Percentiles rank a stretch among this genome's conserved stretches.
phyloP scores from a whole-genome alignment of 305 asterid genomes.

The Fraxinus sp. region DNA sequence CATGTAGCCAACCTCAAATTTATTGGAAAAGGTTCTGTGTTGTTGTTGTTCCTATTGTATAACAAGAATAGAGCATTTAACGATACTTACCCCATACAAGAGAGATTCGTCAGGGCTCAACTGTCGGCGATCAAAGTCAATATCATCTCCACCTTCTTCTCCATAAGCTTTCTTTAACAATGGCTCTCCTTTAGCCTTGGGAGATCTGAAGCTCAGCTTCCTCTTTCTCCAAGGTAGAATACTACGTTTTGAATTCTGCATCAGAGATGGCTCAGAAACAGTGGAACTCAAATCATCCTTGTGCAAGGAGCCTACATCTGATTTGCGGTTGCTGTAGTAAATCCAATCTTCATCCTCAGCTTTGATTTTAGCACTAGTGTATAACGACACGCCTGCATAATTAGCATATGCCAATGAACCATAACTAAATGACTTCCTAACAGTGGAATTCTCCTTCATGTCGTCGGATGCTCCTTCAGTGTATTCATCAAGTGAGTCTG shows the following conservation, averaged over 20 bases:
- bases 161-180: slow-evolving; percentile 81
- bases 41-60: neutral
- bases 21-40: neutral
- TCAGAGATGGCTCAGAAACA: slow-evolving; percentile 41
- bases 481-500: slow-evolving; percentile 68
- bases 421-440: slow-evolving; percentile 87
- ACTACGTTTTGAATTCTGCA: slow-evolving; percentile 69
- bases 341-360: slow-evolving; percentile 75
- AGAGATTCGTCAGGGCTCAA: slow-evolving; percentile 82
- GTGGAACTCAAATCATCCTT: slow-evolving; percentile 42
- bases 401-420: slow-evolving; percentile 86
- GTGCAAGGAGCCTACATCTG: slow-evolving; percentile 64
- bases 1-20: neutral
- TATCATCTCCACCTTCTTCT: slow-evolving; percentile 99
- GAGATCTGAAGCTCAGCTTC: slow-evolving; percentile 89
- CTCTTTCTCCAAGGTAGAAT: slow-evolving; percentile 96
- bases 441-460: slow-evolving; percentile 47
- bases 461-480: slow-evolving; percentile 80
- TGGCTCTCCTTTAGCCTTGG: slow-evolving; percentile 94
- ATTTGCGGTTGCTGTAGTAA: slow-evolving; percentile 85
- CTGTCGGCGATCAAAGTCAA: slow-evolving; percentile 96
- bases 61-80: slow-evolving; percentile 5
- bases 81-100: slow-evolving; percentile 65
- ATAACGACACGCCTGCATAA: slow-evolving; percentile 61
- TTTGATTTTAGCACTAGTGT: slow-evolving; percentile 48